A percentile compares a stretch with the other conserved stretches of the same genome.
These are phyloP conservation scores for Agaricales sp. DNA, from an alignment of 1,284 basidiomycete genomes.

Conservation along the genomic window DNA sequence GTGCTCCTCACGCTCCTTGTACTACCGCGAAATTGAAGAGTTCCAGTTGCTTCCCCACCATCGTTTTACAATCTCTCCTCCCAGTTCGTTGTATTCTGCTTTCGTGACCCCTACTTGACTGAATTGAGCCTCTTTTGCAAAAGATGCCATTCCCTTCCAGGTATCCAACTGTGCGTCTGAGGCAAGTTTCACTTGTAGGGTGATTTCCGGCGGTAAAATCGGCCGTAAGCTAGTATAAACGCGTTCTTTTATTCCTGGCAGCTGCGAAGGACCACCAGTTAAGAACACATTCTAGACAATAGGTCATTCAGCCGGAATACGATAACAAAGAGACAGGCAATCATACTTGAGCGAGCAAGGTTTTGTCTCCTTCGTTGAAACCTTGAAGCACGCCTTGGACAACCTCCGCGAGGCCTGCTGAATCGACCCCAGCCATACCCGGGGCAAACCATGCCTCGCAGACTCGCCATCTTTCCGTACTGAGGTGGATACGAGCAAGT, in stretches of 20 bases:
- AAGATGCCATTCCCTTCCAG: constrained; percentile 90
- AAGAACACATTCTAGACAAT: constrained; percentile 77
- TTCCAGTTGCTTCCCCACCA: constrained; percentile 89
- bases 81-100: constrained; percentile 87
- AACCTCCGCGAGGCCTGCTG: constrained; percentile 88
- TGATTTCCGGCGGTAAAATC: constrained; percentile 72
- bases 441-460: constrained; percentile 95
- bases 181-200: constrained; percentile 51
- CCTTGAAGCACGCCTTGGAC: constrained; percentile 79
- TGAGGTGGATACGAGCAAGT: constrained; percentile 77
- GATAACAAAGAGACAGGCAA: background rate
- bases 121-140: constrained; percentile 59
- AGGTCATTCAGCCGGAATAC: background rate
- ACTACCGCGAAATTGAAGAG: constrained; percentile 7
- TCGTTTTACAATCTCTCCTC: constrained; percentile 66
- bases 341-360: constrained; percentile 45
- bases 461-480: constrained; percentile 88
- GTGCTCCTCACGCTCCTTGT: too few species aligned
- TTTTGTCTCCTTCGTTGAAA: constrained; percentile 62
- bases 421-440: constrained; percentile 88
- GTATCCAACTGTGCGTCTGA: constrained; percentile 69
- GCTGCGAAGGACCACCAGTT: constrained; percentile 73
- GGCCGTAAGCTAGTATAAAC: constrained; percentile 68
- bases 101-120: constrained; percentile 49
- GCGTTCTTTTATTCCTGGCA: constrained; percentile 64